Evolutionary conservation across 768 basidiomycete species (phyloP).

Genomic region (Rossbeevera mucosa): DNA sequence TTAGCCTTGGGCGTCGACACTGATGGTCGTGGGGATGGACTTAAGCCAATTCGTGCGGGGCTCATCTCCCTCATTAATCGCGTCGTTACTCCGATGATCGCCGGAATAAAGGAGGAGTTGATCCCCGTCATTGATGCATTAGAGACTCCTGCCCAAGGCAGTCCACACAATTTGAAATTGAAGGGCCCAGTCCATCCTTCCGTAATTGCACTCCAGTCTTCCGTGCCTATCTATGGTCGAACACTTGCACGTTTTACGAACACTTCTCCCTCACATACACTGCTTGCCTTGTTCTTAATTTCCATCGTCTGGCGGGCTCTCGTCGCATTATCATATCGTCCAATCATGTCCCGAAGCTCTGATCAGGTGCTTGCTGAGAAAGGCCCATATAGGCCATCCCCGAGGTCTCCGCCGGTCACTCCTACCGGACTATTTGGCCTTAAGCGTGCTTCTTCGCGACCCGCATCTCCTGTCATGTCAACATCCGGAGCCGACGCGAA

Average conservation of each 20-base stretch:
- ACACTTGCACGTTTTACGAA: constrained; percentile 54
- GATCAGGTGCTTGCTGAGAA: constrained; percentile 33
- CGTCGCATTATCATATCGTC: constrained; percentile 66
- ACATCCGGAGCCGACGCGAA: constrained; percentile 55
- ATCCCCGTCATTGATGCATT: constrained; percentile 59
- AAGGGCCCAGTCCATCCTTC: constrained; percentile 46
- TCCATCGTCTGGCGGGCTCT: constrained; percentile 70
- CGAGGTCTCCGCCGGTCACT: constrained; percentile 50
- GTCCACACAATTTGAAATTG: constrained; percentile 15
- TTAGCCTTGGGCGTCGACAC: constrained; percentile 57
- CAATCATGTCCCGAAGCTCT: constrained; percentile 40
- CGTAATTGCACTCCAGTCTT: constrained; percentile 50
- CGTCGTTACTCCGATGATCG: constrained; percentile 60
- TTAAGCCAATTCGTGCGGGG: constrained; percentile 66
- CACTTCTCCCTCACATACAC: constrained; percentile 50
- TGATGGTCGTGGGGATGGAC: constrained; percentile 61
- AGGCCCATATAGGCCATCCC: constrained; percentile 37
- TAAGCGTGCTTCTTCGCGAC: constrained; percentile 63
- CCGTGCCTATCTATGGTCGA: constrained; percentile 60
- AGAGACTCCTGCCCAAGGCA: constrained; percentile 40
- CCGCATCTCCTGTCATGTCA: constrained; percentile 52
- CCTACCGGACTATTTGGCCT: constrained; percentile 57
- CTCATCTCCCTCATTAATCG: constrained; percentile 64
- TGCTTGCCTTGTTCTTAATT: constrained; percentile 68
- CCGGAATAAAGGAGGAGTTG: constrained; percentile 57